Evolutionary conservation across 2,329 filamentous ascomycete species (phyloP).

Genomic region (Emmonsiellopsis sp.): DNA sequence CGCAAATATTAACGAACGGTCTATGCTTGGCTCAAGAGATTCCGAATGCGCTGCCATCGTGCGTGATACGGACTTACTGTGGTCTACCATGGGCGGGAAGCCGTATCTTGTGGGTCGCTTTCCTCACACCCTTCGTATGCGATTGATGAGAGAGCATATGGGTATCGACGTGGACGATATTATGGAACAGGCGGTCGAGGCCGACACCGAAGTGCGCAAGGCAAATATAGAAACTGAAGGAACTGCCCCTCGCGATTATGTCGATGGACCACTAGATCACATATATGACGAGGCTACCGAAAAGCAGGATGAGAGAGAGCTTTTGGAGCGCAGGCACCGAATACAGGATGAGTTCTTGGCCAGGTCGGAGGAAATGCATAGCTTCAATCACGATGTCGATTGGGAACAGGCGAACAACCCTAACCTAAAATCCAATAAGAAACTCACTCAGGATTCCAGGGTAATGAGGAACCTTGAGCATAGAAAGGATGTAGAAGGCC

Average conservation of each 20-base stretch:
- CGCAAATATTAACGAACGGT: conserved; percentile 61
- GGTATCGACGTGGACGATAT: conserved; percentile 77
- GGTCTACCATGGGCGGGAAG: conserved; percentile 63
- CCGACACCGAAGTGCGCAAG: conserved; percentile 41
- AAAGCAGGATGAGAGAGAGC: conserved; percentile 32
- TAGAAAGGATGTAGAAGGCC: conserved; percentile 67
- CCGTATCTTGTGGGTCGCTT: conserved; percentile 66
- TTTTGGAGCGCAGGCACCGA: conserved; percentile 34
- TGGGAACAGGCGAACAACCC: conserved; percentile 52
- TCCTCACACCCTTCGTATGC: conserved; percentile 69
- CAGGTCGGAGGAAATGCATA: conserved; percentile 49
- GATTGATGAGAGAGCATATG: conserved; percentile 86
- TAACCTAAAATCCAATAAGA: conserved; percentile 47
- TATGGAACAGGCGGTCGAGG: conserved; percentile 65
- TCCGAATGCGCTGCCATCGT: conserved; percentile 82
- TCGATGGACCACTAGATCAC: conserved; percentile 17
- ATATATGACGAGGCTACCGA: conserved; percentile 26
- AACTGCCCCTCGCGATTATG: background rate
- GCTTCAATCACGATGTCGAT: conserved; percentile 69
- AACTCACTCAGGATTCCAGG: conserved; percentile 47
- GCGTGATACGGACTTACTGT: conserved; percentile 63
- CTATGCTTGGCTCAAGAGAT: conserved; percentile 75
- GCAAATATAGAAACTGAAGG: conserved; percentile 2
- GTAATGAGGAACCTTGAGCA: conserved; percentile 56
- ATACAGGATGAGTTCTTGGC: conserved; percentile 49